A percentile compares a stretch with the other conserved stretches of the same genome.
These are phyloP conservation scores for Marsdenia floribunda DNA, from an alignment of 257 asterid genomes.

Conservation along the genomic window DNA sequence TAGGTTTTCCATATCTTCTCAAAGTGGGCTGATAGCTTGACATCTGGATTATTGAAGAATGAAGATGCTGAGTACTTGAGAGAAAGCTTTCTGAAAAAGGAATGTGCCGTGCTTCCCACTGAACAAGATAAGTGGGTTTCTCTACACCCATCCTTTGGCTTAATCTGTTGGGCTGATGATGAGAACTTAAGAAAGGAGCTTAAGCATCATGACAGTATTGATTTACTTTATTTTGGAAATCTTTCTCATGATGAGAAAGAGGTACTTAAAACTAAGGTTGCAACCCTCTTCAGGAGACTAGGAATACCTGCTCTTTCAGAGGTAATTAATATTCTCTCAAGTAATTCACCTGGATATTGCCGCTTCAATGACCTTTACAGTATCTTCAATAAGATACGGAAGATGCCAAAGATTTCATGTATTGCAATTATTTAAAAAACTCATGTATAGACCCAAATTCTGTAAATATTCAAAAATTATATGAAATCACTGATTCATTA, in stretches of 20 bases:
- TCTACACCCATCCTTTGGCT: conserved; percentile 68
- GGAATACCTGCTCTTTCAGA: conserved; percentile 71
- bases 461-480: neutral
- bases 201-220: conserved; percentile 52
- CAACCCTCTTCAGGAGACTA: conserved; percentile 44
- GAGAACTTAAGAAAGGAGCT: conserved; percentile 56
- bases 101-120: conserved; percentile 71
- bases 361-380: neutral
- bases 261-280: conserved; percentile 41
- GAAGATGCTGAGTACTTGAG: conserved; percentile 61
- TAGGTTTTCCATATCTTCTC: conserved; percentile 73
- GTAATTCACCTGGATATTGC: neutral
- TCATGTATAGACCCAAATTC: neutral
- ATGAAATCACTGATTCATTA: neutral
- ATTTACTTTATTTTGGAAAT: conserved; percentile 60
- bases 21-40: conserved; percentile 68
- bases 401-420: neutral
- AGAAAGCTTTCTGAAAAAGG: conserved; percentile 53
- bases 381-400: neutral
- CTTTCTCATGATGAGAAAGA: conserved; percentile 50
- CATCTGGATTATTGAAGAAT: conserved; percentile 57
- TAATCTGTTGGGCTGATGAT: conserved; percentile 86
- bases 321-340: conserved; percentile 37
- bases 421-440: neutral
- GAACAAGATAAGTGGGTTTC: conserved; percentile 95